Base-by-base conservation (phyloP, 225 moss, liverwort and hornwort species). In the Straminergon stramineum region DNA sequence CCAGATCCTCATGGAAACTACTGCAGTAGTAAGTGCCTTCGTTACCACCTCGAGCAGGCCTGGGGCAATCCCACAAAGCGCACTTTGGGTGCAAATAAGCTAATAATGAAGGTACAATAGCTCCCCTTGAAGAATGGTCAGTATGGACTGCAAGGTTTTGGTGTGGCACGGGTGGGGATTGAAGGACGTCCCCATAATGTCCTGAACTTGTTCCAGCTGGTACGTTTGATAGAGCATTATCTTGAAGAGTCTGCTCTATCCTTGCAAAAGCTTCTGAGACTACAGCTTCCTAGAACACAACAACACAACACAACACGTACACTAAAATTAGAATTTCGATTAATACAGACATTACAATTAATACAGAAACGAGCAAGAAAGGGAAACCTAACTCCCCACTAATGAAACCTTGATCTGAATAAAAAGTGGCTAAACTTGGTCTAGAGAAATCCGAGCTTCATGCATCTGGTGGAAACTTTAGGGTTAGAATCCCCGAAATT, bases 51-150 rank as follows among this genome's bases (percentile, higher is more conserved):
- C 91, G 90, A 81, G 93, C 92, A 82, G 95, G 92, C 56, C 95
- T 81, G 60, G 95, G 95, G 81, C 95, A 95, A 89, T 95, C 95
- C 95, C 95, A 95, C 82, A 95, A 62, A 65, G 95, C 95, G 60
- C 95, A 95, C 73, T 95, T 95, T 9, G 95, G 93, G 37, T 92
- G 90, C 90, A 93, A 75, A 79, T 87, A 95, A 45, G 92, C 88
- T 82, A 88, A 86, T 48, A 89, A 69, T 58, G 92, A 76, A 90
- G 93, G 88, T 31, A 85, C 84, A 57, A 88, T 55, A 34, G 89
- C 91, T 89, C 86, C 92, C 68, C 20, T 90, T 82, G 90, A 86
- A 70, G 86, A 70, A 85, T 87, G 84, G 55, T 87, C 89, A 66
- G 85, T 41, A 62, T 89, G 91, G 39, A 60, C 80, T 56, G 69